These are phyloP conservation scores for Solanum tarijense DNA, from an alignment of 257 asterid genomes.

Conservation along the genomic window DNA sequence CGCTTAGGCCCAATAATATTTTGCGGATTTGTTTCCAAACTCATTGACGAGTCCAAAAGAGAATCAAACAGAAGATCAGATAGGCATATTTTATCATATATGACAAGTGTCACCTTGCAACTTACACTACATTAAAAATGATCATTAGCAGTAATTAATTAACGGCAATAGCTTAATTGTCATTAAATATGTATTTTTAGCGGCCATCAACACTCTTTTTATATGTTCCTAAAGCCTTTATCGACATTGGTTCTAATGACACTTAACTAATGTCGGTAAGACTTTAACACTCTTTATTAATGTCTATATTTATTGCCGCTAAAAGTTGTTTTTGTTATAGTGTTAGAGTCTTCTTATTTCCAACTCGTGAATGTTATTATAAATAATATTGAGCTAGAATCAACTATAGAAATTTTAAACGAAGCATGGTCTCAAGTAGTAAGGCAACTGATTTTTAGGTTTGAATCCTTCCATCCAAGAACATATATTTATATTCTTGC, in stretches of 20 bases:
- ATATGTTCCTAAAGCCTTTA: too few relatives aligned
- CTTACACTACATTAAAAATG: too few relatives aligned
- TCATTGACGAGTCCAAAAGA: background rate
- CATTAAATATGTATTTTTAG: too few relatives aligned
- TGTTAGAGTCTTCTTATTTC: background rate
- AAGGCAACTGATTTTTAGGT: background rate
- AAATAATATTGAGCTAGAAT: background rate
- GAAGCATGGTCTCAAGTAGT: background rate
- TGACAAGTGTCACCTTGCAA: background rate
- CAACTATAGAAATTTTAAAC: background rate
- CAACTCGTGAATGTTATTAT: background rate
- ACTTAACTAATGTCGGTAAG: too few relatives aligned
- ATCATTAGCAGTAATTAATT: too few relatives aligned
- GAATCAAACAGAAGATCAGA: background rate
- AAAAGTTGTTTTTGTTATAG: too few relatives aligned
- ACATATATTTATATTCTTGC: background rate
- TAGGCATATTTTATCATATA: background rate
- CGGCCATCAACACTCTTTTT: too few relatives aligned
- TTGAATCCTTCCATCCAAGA: background rate
- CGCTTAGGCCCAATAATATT: background rate
- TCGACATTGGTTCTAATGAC: too few relatives aligned
- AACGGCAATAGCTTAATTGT: too few relatives aligned
- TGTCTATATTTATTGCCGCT: too few relatives aligned
- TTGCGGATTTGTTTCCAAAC: background rate
- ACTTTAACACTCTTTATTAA: too few relatives aligned